Base-by-base conservation (phyloP, 2,329 filamentous ascomycete genomes). In the Xylariaceae sp. region DNA sequence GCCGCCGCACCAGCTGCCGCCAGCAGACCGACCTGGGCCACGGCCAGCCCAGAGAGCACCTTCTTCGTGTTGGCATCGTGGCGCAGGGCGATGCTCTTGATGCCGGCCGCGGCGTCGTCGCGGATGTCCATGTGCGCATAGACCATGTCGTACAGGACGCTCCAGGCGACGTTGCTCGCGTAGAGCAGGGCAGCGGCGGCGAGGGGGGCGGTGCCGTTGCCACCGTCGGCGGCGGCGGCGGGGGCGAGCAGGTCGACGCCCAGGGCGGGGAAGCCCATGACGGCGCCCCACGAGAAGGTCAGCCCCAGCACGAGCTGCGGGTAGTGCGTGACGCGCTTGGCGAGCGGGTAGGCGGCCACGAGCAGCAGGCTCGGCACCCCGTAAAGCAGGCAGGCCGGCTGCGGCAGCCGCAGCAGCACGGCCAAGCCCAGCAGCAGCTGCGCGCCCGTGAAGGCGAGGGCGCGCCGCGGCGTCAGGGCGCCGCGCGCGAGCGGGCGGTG, bases 41-140 rank as follows among this genome's bases (percentile, higher is more conserved):
- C 67, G 3, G 81, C 84, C 21, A 92, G 63, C 0, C 80, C 82
- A 2, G 74, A 73, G 37, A 94, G 60, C 7, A 93, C 77, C 33
- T 76, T 64, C 59, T 92, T 93, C 1, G 85, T 89, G 40, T 88
- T 72, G 5, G 73, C 68, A 42, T 84, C 80, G 47, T 93, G 85
- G 54, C 82, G 81, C 24, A 93, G 65, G 2, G 83, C 87, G 47
- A 93, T 92, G 51, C 80, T 86, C 65, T 90, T 93, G 61, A 94
- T 92, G 7, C 87, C 88, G 0, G 81, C 86, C 57, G 87, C 88
- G 40, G 70, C 77, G 52, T 94, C 87, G 48, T 94, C 86, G 51
- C 80, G 80, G 56, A 90, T 82, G 50, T 94, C 87, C 79, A 92
- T 90, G 55, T 93, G 87, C 11, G 87, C 87, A 57, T 94, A 94